phyloP scores from a whole-genome alignment of 179 eudicot genomes.

The Silene vulgaris region DNA sequence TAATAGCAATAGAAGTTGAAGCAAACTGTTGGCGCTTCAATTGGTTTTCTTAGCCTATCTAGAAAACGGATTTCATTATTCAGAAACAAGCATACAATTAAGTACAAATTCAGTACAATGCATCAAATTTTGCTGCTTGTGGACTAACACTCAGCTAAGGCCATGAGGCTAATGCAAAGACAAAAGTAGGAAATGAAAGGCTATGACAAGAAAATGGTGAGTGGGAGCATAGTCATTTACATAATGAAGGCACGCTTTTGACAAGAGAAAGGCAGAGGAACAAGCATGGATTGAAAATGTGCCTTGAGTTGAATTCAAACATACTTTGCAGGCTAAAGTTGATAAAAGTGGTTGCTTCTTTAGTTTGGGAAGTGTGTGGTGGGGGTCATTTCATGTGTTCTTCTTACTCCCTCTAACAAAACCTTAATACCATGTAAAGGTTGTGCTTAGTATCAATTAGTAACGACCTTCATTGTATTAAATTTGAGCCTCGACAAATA shows the following conservation, averaged over 20 bases:
- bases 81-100: background rate
- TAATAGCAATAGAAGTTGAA: background rate
- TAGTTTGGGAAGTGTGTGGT: constrained; percentile 18
- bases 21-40: constrained; percentile 8
- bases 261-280: constrained; percentile 11
- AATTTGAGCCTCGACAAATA: no score
- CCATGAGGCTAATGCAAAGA: constrained; percentile 12
- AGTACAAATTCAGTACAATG: constrained; percentile 7
- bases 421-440: background rate
- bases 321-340: constrained; percentile 19
- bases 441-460: constrained; percentile 4
- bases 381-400: constrained; percentile 15
- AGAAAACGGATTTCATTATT: background rate
- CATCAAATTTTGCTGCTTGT: constrained; percentile 8
- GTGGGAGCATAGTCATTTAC: constrained; percentile 31
- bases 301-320: constrained; percentile 13
- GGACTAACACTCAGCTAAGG: constrained; percentile 12
- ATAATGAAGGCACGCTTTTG: constrained; percentile 21
- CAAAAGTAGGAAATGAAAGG: constrained; percentile 19
- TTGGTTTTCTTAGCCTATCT: background rate
- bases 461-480: background rate
- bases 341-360: constrained; percentile 11
- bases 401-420: background rate
- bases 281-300: constrained; percentile 12
- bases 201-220: constrained; percentile 13